Conservation (phyloP, 2,329 filamentous ascomycete genomes). For the Sarocladium strictum region DNA sequence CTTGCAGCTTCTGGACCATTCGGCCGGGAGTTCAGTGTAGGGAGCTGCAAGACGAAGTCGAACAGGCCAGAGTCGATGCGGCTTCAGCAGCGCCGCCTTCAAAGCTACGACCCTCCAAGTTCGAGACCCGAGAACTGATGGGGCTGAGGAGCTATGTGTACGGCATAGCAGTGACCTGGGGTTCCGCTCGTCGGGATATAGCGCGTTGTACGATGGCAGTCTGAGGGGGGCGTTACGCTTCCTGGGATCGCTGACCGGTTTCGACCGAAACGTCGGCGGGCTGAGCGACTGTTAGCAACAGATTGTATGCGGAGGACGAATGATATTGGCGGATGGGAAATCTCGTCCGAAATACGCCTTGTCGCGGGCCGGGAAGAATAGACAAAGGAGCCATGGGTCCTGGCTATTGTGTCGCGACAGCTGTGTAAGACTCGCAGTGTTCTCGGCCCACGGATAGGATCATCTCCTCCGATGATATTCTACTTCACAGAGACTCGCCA, state of each 20-base stretch:
- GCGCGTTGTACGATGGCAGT: not conserved
- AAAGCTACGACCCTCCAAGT: not conserved
- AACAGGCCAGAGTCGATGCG: not conserved
- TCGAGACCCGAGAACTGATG: not conserved
- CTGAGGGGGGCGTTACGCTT: not conserved
- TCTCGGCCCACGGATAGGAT: not conserved
- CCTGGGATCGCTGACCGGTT: not conserved
- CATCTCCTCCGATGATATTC: not conserved
- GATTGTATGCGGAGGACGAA: no score
- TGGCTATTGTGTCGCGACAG: not conserved
- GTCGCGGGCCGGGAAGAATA: no score
- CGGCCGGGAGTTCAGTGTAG: not conserved
- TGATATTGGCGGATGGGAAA: no score
- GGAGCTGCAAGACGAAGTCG: no score
- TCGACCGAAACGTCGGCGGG: not conserved
- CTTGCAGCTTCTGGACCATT: not conserved
- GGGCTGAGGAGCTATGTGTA: not conserved
- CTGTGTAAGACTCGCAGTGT: conserved; percentile 3
- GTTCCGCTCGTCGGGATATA: no score
- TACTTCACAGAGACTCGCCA: not conserved
- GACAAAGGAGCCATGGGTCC: no score
- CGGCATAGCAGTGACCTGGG: not conserved
- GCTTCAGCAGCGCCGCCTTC: not conserved
- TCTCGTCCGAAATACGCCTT: no score
- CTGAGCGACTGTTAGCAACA: no score